Conservation (phyloP, 129 eudicot species). For the Pittosporum tobira region DNA sequence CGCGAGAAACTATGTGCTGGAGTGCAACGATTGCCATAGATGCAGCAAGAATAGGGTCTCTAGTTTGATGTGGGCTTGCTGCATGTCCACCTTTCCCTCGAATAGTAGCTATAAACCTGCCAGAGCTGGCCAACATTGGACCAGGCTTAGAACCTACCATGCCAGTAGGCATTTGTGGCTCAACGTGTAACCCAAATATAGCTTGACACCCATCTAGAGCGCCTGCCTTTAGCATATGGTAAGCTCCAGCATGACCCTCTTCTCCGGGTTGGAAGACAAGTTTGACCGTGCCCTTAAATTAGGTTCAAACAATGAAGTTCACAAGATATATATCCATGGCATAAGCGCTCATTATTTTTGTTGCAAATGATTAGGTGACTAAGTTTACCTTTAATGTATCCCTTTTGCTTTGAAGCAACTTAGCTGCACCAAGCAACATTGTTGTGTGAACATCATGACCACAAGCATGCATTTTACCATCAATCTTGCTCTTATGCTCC, state of each 20-base stretch:
- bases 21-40: conserved; percentile 16
- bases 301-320: background rate
- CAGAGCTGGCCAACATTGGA: conserved; percentile 19
- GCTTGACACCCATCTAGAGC: conserved; percentile 7
- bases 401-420: conserved; percentile 8
- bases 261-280: conserved; percentile 13
- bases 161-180: conserved; percentile 9
- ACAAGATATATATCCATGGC: background rate
- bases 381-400: conserved; percentile 5
- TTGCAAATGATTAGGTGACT: background rate
- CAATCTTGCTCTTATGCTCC: conserved; percentile 22
- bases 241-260: conserved; percentile 6
- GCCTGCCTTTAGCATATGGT: conserved; percentile 8
- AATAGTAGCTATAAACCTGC: conserved; percentile 17
- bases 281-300: background rate
- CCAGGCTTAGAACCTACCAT: conserved; percentile 21
- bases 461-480: conserved; percentile 27
- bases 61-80: conserved; percentile 8
- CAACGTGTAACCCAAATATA: conserved; percentile 6
- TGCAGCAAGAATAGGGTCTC: conserved; percentile 22
- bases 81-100: conserved; percentile 14
- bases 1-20: conserved; percentile 19
- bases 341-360: too few relatives aligned
- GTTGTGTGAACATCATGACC: conserved; percentile 24
- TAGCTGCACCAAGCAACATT: conserved; percentile 27